phyloP scores from a whole-genome alignment of 306 rosid genomes.

The Acacia crassicarpa region DNA sequence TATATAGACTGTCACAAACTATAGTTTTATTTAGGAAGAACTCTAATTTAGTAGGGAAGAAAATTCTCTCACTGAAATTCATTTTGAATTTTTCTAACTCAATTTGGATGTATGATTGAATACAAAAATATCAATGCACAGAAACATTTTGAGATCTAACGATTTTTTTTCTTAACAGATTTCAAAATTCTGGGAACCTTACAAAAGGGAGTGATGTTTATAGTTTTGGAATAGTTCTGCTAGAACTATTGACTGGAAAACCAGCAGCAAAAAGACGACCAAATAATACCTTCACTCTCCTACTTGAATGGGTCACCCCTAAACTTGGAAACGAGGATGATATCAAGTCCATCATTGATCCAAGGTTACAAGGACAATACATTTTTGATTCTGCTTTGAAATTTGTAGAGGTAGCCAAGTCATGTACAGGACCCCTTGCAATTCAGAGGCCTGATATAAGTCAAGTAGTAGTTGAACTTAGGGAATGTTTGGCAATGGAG shows the following conservation, averaged over 20 bases:
- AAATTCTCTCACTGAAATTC: not conserved
- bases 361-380: constrained; percentile 28
- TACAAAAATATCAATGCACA: not conserved
- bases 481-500: constrained; percentile 34
- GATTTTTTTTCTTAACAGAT: not conserved
- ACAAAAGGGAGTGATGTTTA: constrained; percentile 33
- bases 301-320: constrained; percentile 33
- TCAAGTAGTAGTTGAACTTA: constrained; percentile 27
- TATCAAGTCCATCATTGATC: constrained; percentile 27
- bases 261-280: constrained; percentile 20
- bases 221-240: constrained; percentile 43
- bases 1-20: not conserved
- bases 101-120: not conserved
- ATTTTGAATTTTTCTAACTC: not conserved
- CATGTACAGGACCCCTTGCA: constrained; percentile 1
- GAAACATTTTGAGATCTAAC: not conserved
- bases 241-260: constrained; percentile 36
- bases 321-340: constrained; percentile 23
- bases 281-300: not conserved
- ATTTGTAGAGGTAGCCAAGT: constrained; percentile 27
- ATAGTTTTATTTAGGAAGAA: not conserved
- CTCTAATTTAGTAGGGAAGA: not conserved
- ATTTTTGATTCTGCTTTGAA: constrained; percentile 30
- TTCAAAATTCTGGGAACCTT: constrained; percentile 15
- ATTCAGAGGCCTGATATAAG: constrained; percentile 40